A percentile compares a stretch with the other conserved stretches of the same genome.
Conservation (phyloP, 2,329 filamentous ascomycete genomes). For the Aspergillus carbonarius region DNA sequence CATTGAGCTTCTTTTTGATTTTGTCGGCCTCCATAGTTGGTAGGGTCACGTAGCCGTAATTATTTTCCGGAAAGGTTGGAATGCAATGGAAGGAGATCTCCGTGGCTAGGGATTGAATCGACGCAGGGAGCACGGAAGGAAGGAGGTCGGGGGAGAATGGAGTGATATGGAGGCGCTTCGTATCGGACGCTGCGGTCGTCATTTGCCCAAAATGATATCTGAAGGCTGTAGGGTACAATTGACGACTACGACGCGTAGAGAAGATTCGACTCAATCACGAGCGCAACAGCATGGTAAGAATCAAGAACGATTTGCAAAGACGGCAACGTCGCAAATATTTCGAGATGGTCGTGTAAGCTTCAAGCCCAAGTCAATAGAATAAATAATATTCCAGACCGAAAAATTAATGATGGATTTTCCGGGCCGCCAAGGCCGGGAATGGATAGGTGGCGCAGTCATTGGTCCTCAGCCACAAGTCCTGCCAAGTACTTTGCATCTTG, state of each 20-base stretch:
- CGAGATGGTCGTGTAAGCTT: neutral
- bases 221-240: neutral
- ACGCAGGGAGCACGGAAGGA: slow-evolving; percentile 67
- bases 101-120: slow-evolving; percentile 64
- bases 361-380: neutral
- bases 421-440: slow-evolving; percentile 12
- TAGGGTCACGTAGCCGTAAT: slow-evolving; percentile 86
- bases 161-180: slow-evolving; percentile 75
- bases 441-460: slow-evolving; percentile 2
- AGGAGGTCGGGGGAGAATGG: slow-evolving; percentile 77
- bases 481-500: no score
- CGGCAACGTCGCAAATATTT: neutral
- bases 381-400: neutral
- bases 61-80: slow-evolving; percentile 84
- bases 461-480: neutral
- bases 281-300: neutral
- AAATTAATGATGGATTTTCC: slow-evolving; percentile 13
- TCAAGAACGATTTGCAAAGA: neutral
- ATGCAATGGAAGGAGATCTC: slow-evolving; percentile 87
- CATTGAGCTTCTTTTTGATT: slow-evolving; percentile 86
- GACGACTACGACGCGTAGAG: neutral
- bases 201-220: slow-evolving; percentile 14
- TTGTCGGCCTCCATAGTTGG: slow-evolving; percentile 82
- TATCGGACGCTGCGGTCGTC: slow-evolving; percentile 20
- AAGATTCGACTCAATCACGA: neutral